phyloP scores from a whole-genome alignment of 148 eudicot species.

The Chenopodium berlandieri region DNA sequence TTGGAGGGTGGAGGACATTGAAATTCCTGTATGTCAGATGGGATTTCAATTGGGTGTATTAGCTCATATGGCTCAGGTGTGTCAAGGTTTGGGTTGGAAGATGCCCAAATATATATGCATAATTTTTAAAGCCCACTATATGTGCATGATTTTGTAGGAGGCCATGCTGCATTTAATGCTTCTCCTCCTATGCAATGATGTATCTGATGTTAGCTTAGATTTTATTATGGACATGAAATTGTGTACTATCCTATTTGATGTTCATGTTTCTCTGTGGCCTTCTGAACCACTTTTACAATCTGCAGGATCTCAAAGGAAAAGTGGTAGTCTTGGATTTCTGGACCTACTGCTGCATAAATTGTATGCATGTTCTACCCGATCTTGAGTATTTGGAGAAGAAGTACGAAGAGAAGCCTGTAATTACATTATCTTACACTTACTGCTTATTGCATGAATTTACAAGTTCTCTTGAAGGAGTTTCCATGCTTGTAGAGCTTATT shows the following conservation, averaged over 20 bases:
- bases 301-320: slow-evolving; percentile 93
- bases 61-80: background rate
- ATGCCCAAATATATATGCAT: background rate
- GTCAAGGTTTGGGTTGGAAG: background rate
- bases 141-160: background rate
- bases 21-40: background rate
- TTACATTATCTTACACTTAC: slow-evolving; percentile 20
- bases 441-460: slow-evolving; percentile 4
- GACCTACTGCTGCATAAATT: slow-evolving; percentile 98
- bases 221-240: background rate
- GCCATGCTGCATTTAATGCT: background rate
- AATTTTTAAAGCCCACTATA: background rate
- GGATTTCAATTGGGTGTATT: background rate
- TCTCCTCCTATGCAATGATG: background rate
- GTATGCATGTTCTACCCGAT: slow-evolving; percentile 98
- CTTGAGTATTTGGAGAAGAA: slow-evolving; percentile 89
- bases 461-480: background rate
- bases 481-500: slow-evolving; percentile 6
- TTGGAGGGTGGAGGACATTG: background rate
- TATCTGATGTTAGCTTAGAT: background rate
- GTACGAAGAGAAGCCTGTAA: slow-evolving; percentile 90
- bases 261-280: background rate
- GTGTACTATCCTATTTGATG: background rate
- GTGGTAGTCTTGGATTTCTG: slow-evolving; percentile 94
- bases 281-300: slow-evolving; percentile 5